A percentile compares a stretch with the other conserved stretches of the same genome.
Conservation (phyloP, 371 early-diverging fungal genomes). For the Mucor circinelloides region DNA sequence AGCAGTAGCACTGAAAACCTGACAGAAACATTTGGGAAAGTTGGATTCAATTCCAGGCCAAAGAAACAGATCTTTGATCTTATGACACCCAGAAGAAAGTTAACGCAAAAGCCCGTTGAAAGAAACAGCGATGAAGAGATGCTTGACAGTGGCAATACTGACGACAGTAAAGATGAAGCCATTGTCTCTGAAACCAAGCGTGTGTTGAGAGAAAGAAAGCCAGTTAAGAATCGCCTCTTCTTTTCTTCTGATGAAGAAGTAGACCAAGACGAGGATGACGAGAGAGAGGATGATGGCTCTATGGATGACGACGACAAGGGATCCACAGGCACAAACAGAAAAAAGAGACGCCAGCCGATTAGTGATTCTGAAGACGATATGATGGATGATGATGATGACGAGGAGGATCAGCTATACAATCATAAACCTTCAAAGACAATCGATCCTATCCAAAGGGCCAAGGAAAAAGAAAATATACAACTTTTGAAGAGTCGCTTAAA, state of each 20-base stretch:
- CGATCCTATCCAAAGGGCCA: slow-evolving; percentile 3
- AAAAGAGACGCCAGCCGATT: not conserved
- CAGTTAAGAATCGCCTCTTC: not conserved
- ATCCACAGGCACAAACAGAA: not conserved
- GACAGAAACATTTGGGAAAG: not conserved
- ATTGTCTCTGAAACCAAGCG: not conserved
- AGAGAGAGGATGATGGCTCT: not conserved
- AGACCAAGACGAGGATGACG: not conserved
- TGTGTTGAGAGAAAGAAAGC: slow-evolving; percentile 8
- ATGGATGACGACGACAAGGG: not conserved
- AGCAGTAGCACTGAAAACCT: slow-evolving; percentile 9
- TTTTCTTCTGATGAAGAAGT: slow-evolving; percentile 8
- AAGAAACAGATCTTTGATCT: not conserved
- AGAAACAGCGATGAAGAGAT: not conserved
- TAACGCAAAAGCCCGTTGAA: not conserved
- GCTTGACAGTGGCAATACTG: not conserved
- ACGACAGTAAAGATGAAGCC: slow-evolving; percentile 1
- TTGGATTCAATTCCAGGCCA: not conserved
- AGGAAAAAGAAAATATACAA: not conserved
- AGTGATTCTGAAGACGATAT: slow-evolving; percentile 12
- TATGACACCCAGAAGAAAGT: not conserved
- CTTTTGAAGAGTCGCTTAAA: not conserved
- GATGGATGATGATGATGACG: slow-evolving; percentile 5
- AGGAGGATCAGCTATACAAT: slow-evolving; percentile 19
- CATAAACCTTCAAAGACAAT: slow-evolving; percentile 17